Evolutionary conservation across 345 rosid species (phyloP).

Genomic region (Syzygium grande): DNA sequence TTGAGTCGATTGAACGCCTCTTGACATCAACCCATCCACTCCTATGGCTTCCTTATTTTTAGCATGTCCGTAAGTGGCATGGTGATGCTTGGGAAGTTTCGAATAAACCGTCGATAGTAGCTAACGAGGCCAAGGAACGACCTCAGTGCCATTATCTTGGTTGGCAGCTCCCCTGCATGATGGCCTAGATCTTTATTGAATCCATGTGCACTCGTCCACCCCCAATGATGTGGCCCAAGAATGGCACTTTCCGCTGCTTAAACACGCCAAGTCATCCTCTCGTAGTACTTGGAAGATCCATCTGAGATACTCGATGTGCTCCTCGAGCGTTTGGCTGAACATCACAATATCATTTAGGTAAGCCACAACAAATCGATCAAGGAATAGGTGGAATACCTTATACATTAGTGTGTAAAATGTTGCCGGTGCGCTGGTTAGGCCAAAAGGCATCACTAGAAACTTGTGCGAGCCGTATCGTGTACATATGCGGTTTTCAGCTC

Average conservation of each 20-base stretch:
- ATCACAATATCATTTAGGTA: background rate
- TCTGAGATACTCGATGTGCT: background rate
- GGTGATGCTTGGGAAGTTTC: background rate
- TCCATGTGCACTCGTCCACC: background rate
- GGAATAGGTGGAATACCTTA: background rate
- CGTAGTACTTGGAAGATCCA: background rate
- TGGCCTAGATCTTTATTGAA: background rate
- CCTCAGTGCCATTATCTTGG: rapidly evolving
- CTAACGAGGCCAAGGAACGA: background rate
- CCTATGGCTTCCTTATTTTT: background rate
- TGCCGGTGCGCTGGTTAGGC: background rate
- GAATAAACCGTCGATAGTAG: background rate
- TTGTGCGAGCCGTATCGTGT: background rate
- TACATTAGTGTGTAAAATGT: background rate
- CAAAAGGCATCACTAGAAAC: background rate
- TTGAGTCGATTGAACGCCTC: background rate
- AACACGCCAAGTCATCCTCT: background rate
- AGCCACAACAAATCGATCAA: background rate
- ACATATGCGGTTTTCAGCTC: background rate
- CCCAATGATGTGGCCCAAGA: background rate
- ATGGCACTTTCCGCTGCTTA: background rate
- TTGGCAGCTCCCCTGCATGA: background rate
- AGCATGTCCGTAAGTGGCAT: background rate
- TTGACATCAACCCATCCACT: background rate
- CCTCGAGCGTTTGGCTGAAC: background rate